Evolutionary conservation across 495 filamentous ascomycete species (phyloP).

Genomic region (Xylaria nigripes): DNA sequence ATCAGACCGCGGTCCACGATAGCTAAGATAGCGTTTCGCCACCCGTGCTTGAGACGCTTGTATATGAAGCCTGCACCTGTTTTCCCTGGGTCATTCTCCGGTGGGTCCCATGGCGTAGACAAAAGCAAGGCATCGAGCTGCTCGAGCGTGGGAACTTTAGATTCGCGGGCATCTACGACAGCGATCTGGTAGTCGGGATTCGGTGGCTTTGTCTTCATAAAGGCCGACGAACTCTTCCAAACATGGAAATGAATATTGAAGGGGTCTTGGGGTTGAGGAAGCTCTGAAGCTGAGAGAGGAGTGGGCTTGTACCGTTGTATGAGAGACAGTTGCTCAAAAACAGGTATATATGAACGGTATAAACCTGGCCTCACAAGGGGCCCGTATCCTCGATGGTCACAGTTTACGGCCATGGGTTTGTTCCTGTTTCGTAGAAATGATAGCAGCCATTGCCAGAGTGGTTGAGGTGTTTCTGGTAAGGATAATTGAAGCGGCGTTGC

Average conservation of each 20-base stretch:
- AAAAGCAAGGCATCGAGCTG: slow-evolving; percentile 64
- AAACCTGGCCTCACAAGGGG: slow-evolving; percentile 68
- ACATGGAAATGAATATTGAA: slow-evolving; percentile 68
- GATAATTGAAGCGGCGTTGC: slow-evolving; percentile 39
- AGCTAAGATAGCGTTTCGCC: slow-evolving; percentile 74
- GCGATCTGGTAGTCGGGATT: slow-evolving; percentile 74
- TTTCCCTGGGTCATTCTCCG: slow-evolving; percentile 30
- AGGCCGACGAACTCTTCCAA: slow-evolving; percentile 60
- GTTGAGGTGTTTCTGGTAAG: not conserved
- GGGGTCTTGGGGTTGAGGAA: slow-evolving; percentile 35
- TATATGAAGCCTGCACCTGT: slow-evolving; percentile 41
- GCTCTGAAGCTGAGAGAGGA: slow-evolving; percentile 16
- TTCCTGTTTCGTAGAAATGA: slow-evolving; percentile 22
- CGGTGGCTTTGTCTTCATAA: slow-evolving; percentile 67
- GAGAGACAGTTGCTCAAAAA: slow-evolving; percentile 69
- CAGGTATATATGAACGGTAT: slow-evolving; percentile 68
- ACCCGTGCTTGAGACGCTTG: slow-evolving; percentile 70
- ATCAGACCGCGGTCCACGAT: slow-evolving; percentile 85
- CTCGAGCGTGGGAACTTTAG: slow-evolving; percentile 58
- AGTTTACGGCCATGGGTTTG: not conserved
- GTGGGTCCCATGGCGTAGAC: slow-evolving; percentile 54
- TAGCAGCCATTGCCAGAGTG: slow-evolving; percentile 37
- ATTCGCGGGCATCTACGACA: slow-evolving; percentile 67
- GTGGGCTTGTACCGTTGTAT: slow-evolving; percentile 64
- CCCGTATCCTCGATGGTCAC: slow-evolving; percentile 35